Base-by-base conservation (phyloP, 805 yeast genomes). In the Pichia deserticola region DNA sequence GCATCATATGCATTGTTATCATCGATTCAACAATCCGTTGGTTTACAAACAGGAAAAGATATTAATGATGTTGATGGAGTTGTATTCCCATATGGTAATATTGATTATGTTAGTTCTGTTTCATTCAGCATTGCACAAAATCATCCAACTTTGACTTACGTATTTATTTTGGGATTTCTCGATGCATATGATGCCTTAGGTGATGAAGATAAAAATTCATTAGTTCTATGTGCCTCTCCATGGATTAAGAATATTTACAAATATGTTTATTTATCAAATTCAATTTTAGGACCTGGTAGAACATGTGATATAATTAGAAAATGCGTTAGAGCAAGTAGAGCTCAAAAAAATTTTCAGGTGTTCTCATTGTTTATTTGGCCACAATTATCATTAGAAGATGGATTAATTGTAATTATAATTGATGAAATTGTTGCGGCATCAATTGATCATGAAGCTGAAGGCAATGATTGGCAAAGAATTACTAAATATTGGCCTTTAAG, bases 371-470 rank as follows among this genome's bases (percentile, higher is more conserved):
- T 76, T 45, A 67, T 87, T 15, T 89, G 96, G 95, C 75, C 79
- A 36, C 73, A 76, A 46, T 59, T 89, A 12, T 79, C 84, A 27
- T 59, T 75, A 2, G 89, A 86, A 48, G 81, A 81, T 41, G 70
- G 79, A 37, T 64, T 88, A 11, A 75, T 78, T 4, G 71, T 75
- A 2, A 64, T 79, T 4, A 69, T 87, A 28, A 74, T 88, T 10
- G 89, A 86, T 54, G 96, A 87, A 58, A 78, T 86, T 27, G 78
- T 87, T 6, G 77, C 82, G 2, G 83, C 82, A 54, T 84, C 89
- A 1, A 75, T 86, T 55, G 93, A 86, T 55, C 79, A 83, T 59
- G 85, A 84, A 55, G 82, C 88, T n/a, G 88, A 84, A 56, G 85
- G 83, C 5, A 76, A 78, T 37, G 81, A 76, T 44, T 86, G 88